Evolutionary conservation across 2,329 filamentous ascomycete genomes (phyloP), one percentile per base, ranked within the genome.

Genomic region (Magnaporthales sp.): DNA sequence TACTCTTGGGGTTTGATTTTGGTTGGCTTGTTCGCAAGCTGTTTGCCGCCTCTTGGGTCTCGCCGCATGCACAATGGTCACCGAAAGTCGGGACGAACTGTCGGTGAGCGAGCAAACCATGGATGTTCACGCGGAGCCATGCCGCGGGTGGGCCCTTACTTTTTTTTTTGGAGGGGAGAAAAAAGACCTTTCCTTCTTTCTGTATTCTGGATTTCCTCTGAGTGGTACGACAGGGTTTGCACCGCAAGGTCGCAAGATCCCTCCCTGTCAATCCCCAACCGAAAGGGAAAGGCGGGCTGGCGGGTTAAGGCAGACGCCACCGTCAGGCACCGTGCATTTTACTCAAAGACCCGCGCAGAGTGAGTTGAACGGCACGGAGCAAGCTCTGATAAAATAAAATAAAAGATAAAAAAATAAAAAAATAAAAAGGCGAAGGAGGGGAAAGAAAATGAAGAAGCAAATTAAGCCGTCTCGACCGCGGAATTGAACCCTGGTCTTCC

Each of bases 1-100:
- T 38, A 3, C 32, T 38, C 51, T 2, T 56, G 51, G 22, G 51
- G 19, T 10, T n/a, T 22, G 51, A n/a, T 56, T 56, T 56, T 56
- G 51, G 51, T 56, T n/a, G 51, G 51, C 22, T 56, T 56, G 51
- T 56, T 24, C 51, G 19, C 9, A 56, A 15, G 51, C n/a, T 22
- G 22, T 24, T 19, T 56, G 51, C n/a, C 51, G 51, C 19, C 22
- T 56, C 51, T 56, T 56, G 51, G 51, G 51, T 56, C 51, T 56
- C 51, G 51, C n/a, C 51, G 51, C 51, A 56, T 56, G 51, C 22
- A 56, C 22, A 15, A 38, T 63, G 31, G 62, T 63, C 62, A 63
- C 62, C 62, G 62, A 63, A 63, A 63, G 62, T 63, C 62, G 62
- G 31, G 62, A 63, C 24, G 30, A 24, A 38, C 62, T 63, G 62